A percentile compares a stretch with the other conserved stretches of the same genome.
Conservation (phyloP, 2,329 filamentous ascomycete species). For the Penicillium hordei region DNA sequence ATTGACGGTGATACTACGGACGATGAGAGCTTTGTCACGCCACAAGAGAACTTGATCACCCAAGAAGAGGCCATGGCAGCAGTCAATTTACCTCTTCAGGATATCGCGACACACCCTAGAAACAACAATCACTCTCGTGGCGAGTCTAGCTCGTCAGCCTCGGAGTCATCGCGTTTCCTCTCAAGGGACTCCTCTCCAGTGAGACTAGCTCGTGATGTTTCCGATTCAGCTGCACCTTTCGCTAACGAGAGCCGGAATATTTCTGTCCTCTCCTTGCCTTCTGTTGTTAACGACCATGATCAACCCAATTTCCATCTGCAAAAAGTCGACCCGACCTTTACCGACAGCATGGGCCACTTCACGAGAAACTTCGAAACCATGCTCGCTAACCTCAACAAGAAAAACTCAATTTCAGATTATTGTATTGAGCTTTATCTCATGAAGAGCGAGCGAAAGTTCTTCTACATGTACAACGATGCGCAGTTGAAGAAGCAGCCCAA, state of each 20-base stretch:
- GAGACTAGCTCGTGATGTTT: background rate
- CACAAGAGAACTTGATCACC: constrained; percentile 1
- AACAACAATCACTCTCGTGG: constrained; percentile 4
- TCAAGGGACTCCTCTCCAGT: constrained; percentile 49
- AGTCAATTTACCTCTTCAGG: constrained; percentile 1
- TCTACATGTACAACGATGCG: constrained; percentile 57
- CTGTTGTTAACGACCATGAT: constrained; percentile 55
- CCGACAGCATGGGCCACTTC: constrained; percentile 62
- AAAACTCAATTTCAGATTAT: constrained; percentile 57
- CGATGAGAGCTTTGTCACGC: constrained; percentile 29
- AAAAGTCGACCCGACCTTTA: constrained; percentile 67
- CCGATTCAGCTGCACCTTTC: background rate
- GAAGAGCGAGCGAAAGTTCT: constrained; percentile 68
- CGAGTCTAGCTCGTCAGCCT: constrained; percentile 2
- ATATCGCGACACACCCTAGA: background rate
- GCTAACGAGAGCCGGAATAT: constrained; percentile 32
- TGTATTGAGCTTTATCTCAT: constrained; percentile 66
- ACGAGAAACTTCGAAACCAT: constrained; percentile 58
- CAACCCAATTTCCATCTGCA: constrained; percentile 63
- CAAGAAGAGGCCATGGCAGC: constrained; percentile 7
- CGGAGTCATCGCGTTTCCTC: constrained; percentile 10
- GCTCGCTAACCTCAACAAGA: constrained; percentile 55
- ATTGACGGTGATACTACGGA: constrained; percentile 23
- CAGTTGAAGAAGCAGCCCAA: constrained; percentile 53
- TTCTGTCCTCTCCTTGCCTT: constrained; percentile 56